Evolutionary conservation across 352 stramenopile genomes (phyloP).

Genomic region (Pythium oligandrum): DNA sequence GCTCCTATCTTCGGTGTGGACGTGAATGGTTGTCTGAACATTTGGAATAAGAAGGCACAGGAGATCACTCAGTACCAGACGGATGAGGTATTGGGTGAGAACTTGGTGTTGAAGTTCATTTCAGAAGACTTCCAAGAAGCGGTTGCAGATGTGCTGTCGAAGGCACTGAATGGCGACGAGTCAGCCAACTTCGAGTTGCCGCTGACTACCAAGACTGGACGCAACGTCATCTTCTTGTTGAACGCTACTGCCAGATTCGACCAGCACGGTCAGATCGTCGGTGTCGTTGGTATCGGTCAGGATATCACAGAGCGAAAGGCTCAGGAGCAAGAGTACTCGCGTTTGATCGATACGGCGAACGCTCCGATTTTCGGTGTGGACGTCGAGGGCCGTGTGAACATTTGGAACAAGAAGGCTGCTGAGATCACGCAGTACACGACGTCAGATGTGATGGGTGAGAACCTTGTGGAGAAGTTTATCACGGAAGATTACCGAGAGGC

Average conservation of each 20-base stretch:
- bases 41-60: constrained; percentile 34
- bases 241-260: constrained; percentile 34
- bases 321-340: no score
- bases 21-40: constrained; percentile 28
- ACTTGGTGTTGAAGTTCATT: constrained; percentile 67
- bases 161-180: constrained; percentile 33
- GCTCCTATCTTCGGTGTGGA: constrained; percentile 43
- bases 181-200: constrained; percentile 42
- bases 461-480: no score
- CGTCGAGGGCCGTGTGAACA: no score
- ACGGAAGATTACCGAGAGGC: no score
- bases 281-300: constrained; percentile 34
- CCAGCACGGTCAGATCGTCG: constrained; percentile 25
- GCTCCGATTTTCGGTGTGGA: no score
- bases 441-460: no score
- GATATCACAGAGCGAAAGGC: no score
- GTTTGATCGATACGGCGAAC: no score
- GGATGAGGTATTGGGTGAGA: constrained; percentile 23
- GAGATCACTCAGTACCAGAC: constrained; percentile 36
- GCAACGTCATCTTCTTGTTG: constrained; percentile 32
- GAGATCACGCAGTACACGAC: no score
- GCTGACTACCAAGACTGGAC: constrained; percentile 39
- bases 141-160: constrained; percentile 31
- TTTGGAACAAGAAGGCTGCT: no score
- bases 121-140: constrained; percentile 29